Evolutionary conservation across 176 grass and related monocot species (phyloP), one percentile per base, ranked within the genome.

Genomic region (Themeda triandra): DNA sequence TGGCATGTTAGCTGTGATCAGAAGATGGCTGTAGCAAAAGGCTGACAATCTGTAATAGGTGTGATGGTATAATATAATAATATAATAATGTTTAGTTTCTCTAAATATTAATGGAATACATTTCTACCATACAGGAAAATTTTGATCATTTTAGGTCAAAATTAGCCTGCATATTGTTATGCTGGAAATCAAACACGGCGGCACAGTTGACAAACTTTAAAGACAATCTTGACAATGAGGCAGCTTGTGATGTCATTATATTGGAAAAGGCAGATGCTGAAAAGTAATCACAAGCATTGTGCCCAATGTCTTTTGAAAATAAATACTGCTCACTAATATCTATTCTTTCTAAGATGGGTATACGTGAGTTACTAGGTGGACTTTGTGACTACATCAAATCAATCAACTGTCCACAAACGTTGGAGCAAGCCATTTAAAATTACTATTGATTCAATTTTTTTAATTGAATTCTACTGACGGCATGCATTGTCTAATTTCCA

Each of bases 151-250:
- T 63, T 30, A 63, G 25, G 27, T 63, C 1, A 10, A 63, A 63
- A 14, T 30, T 63, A 63, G 4, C 60, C 4, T 24, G 25, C 4
- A 65, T 65, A 15, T 15, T 65, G 9, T 1, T 65, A 14, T 8
- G 13, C 29, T 65, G 63, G 27, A 65, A 65, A 65, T 15, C 28
- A 14, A 65, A 65, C 14, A 17, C 5, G 17, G 13, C 25, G 6
- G 3, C 3, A 49, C 2, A 2, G 0, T 5, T 18, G 2, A 10
- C 5, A 13, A 66, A 33, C 1, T 17, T 8, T 2, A 0, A 66
- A 7, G 13, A 5, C 14, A 29, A 5, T 15, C 0, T 8, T 14
- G 29, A 4, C 6, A 66, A 28, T 33, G 1, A 18, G 5, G 4
- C 13, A 51, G 11, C 17, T 14, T 6, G 11, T 29, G 25, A 29